These are phyloP conservation scores for Spatholobus suberectus DNA, from an alignment of 306 rosid species.

Conservation along the genomic window DNA sequence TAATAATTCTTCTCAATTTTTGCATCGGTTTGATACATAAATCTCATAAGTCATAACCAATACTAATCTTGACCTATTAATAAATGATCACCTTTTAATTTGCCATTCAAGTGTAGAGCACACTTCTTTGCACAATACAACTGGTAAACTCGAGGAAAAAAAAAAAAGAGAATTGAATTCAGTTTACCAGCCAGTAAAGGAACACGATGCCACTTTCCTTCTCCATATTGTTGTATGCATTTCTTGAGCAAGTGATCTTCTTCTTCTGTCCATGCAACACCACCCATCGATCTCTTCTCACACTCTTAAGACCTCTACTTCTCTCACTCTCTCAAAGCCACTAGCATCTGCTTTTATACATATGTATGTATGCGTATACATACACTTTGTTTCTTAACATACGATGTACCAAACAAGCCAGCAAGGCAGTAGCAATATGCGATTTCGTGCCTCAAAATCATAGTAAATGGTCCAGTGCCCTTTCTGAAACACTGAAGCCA, in stretches of 20 bases:
- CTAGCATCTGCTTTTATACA: constrained; percentile 29
- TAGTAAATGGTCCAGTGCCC: constrained; percentile 57
- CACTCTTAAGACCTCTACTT: too few species aligned
- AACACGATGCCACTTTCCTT: constrained; percentile 78
- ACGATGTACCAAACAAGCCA: constrained; percentile 47
- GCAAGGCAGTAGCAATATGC: constrained; percentile 36
- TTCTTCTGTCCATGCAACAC: constrained; percentile 76
- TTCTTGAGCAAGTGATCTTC: constrained; percentile 70
- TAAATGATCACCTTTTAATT: not conserved
- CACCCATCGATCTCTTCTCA: constrained; percentile 63
- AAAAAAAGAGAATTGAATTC: not conserved
- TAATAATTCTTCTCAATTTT: not conserved
- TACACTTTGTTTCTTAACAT: constrained; percentile 2
- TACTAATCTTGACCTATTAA: not conserved
- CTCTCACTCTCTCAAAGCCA: not conserved
- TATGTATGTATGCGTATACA: not conserved
- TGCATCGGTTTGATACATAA: not conserved
- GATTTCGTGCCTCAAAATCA: constrained; percentile 11
- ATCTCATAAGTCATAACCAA: not conserved
- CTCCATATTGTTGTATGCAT: constrained; percentile 69
- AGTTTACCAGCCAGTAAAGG: constrained; percentile 68
- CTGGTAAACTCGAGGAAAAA: not conserved
- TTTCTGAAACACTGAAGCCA: constrained; percentile 44
- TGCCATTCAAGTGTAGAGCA: not conserved
- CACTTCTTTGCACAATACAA: not conserved